Evolutionary conservation across 805 yeast genomes (phyloP).

Genomic region (Kuraishia ogatae): DNA sequence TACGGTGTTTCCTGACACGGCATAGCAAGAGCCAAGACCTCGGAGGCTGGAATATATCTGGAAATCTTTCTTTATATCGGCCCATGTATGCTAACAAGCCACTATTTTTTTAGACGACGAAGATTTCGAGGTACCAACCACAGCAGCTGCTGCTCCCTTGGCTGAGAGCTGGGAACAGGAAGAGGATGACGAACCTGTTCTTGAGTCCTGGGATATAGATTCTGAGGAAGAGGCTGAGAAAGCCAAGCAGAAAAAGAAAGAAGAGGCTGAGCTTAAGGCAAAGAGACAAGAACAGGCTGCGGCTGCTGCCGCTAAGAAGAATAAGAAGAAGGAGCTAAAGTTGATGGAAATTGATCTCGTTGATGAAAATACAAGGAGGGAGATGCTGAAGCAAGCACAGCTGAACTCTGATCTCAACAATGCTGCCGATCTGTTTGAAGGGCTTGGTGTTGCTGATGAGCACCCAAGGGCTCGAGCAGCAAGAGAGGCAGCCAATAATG

Average conservation of each 20-base stretch:
- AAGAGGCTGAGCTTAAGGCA: slow-evolving; percentile 28
- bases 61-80: neutral
- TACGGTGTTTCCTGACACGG: no score
- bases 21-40: no score
- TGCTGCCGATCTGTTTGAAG: slow-evolving; percentile 89
- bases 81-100: neutral
- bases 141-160: slow-evolving; percentile 36
- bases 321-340: slow-evolving; percentile 30
- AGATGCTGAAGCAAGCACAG: slow-evolving; percentile 73
- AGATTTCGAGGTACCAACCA: slow-evolving; percentile 67
- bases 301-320: slow-evolving; percentile 15
- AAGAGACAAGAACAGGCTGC: slow-evolving; percentile 38
- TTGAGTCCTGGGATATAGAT: slow-evolving; percentile 86
- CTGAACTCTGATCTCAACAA: slow-evolving; percentile 79
- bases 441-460: slow-evolving; percentile 46
- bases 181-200: slow-evolving; percentile 67
- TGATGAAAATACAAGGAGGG: slow-evolving; percentile 68
- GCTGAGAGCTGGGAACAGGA: slow-evolving; percentile 81
- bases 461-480: slow-evolving; percentile 48
- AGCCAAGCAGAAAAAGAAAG: slow-evolving; percentile 17
- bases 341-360: slow-evolving; percentile 54
- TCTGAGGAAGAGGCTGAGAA: slow-evolving; percentile 55
- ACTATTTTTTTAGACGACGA: slow-evolving; percentile 57
- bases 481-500: slow-evolving; percentile 30
- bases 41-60: neutral